These are phyloP conservation scores for Endothia cerciana DNA, from an alignment of 2,329 filamentous ascomycete genomes.

Conservation along the genomic window DNA sequence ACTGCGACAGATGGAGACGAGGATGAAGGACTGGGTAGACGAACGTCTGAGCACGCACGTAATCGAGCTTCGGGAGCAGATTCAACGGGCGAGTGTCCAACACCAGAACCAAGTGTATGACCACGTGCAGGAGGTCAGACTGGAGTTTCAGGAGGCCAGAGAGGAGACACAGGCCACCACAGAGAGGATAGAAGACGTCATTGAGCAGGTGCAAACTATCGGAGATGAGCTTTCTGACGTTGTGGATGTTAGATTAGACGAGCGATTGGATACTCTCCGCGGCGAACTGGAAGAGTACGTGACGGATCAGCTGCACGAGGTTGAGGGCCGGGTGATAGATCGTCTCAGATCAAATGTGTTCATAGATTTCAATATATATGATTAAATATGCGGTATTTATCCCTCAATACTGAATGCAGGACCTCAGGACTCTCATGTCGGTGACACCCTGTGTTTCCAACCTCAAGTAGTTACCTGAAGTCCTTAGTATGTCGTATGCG, in stretches of 20 bases:
- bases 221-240: not conserved
- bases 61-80: not conserved
- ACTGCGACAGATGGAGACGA: conserved; percentile 16
- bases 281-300: conserved; percentile 19
- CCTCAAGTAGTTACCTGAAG: not conserved
- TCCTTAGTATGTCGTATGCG: not conserved
- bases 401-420: not conserved
- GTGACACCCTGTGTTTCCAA: not conserved
- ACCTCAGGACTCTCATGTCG: not conserved
- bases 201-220: conserved; percentile 4
- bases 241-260: conserved; percentile 11
- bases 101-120: conserved; percentile 13
- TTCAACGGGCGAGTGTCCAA: conserved; percentile 17
- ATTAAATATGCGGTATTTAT: not conserved
- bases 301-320: conserved; percentile 12
- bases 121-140: conserved; percentile 6
- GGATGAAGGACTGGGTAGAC: conserved; percentile 18
- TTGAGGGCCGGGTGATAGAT: conserved; percentile 13
- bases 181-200: conserved; percentile 14
- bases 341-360: conserved; percentile 13
- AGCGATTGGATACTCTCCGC: conserved; percentile 5
- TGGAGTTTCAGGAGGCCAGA: conserved; percentile 2
- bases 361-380: conserved; percentile 23
- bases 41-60: conserved; percentile 11
- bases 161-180: not conserved